A percentile compares a stretch with the other conserved stretches of the same genome.
phyloP scores from a whole-genome alignment of 2,329 filamentous ascomycete species.

The Escovopsis weberi region DNA sequence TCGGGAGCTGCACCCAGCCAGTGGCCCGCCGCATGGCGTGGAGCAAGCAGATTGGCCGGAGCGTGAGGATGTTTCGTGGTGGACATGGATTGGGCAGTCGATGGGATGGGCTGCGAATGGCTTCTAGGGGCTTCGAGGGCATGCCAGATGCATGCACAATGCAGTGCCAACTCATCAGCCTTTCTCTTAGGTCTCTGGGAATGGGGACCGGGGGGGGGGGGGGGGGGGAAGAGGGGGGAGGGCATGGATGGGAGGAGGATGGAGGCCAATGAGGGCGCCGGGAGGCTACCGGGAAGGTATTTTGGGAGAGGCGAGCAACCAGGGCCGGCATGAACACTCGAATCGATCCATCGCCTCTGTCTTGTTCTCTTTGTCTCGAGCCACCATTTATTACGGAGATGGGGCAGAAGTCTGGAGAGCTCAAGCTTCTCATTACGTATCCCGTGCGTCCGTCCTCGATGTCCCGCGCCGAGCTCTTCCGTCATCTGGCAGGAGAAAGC shows the following conservation, averaged over 20 bases:
- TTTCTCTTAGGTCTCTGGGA: neutral
- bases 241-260: slow-evolving; percentile 1
- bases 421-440: no score
- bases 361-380: neutral
- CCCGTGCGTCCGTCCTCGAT: no score
- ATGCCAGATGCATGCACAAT: slow-evolving; percentile 8
- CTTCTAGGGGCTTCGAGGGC: slow-evolving; percentile 1
- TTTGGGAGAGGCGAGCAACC: neutral
- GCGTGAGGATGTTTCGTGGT: slow-evolving; percentile 8
- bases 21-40: slow-evolving; percentile 13
- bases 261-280: neutral
- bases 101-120: slow-evolving; percentile 5
- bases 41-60: slow-evolving; percentile 14
- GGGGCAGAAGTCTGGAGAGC: no score
- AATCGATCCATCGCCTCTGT: neutral
- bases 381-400: neutral
- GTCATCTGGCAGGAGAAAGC: no score
- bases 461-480: no score
- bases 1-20: no score
- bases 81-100: slow-evolving; percentile 10
- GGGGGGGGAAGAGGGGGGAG: slow-evolving; percentile 2
- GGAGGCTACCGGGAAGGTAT: no score
- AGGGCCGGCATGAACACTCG: neutral
- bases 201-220: neutral
- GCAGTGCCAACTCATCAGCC: slow-evolving; percentile 11